Conservation (phyloP, 2,329 filamentous ascomycete genomes). For the Diplodia intermedia region DNA sequence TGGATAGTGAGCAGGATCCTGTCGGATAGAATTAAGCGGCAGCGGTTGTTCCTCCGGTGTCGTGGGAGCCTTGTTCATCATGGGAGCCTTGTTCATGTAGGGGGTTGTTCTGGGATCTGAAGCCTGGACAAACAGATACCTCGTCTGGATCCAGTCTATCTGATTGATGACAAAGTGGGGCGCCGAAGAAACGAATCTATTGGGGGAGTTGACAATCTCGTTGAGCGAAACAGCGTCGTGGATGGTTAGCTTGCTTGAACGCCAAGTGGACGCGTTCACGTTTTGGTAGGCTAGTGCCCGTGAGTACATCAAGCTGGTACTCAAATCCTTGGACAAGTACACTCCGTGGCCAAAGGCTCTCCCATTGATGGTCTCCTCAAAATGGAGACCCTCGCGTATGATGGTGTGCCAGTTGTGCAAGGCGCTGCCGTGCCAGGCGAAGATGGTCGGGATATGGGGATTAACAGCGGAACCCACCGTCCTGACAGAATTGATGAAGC, state of each 20-base stretch:
- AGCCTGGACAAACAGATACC: conserved; percentile 74
- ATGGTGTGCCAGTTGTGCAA: conserved; percentile 89
- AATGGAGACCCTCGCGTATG: conserved; percentile 81
- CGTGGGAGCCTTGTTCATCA: background rate
- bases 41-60: background rate
- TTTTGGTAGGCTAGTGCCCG: background rate
- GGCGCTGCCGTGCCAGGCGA: conserved; percentile 85
- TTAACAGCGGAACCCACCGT: conserved; percentile 51
- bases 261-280: conserved; percentile 58
- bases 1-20: conserved; percentile 8
- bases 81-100: background rate
- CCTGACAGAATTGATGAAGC: conserved; percentile 71
- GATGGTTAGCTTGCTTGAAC: conserved; percentile 69
- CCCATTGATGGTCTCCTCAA: conserved; percentile 66
- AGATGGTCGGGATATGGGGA: conserved; percentile 69
- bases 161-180: conserved; percentile 77
- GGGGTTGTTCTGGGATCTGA: too few species aligned
- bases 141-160: conserved; percentile 86
- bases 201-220: conserved; percentile 80
- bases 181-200: conserved; percentile 60
- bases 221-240: conserved; percentile 73
- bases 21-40: background rate
- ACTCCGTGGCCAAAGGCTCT: conserved; percentile 79
- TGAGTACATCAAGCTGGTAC: conserved; percentile 63
- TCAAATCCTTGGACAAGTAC: conserved; percentile 73